phyloP scores from a whole-genome alignment of 2,329 filamentous ascomycete species.

The Exophiala xenobiotica region DNA sequence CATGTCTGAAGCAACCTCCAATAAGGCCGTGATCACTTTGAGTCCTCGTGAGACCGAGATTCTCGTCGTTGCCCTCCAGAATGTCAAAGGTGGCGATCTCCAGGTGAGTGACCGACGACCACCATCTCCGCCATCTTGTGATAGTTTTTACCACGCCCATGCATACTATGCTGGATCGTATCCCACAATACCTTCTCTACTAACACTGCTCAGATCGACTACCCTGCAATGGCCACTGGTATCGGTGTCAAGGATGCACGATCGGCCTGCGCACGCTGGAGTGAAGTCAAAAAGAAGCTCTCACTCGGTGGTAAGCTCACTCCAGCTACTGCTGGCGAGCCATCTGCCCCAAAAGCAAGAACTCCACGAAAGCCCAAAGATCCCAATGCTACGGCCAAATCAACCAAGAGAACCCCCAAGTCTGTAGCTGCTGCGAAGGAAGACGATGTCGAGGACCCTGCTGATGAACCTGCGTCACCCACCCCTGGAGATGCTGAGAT shows the following conservation, averaged over 20 bases:
- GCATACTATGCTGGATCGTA: neutral
- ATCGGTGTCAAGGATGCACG: constrained; percentile 39
- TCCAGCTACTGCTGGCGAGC: constrained; percentile 4
- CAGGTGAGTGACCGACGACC: constrained; percentile 10
- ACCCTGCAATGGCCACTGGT: constrained; percentile 37
- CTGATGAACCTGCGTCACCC: neutral
- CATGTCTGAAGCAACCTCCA: constrained; percentile 11
- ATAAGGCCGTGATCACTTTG: constrained; percentile 11
- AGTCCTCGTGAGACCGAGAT: constrained; percentile 31
- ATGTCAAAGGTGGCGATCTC: constrained; percentile 19
- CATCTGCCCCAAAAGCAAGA: constrained; percentile 6
- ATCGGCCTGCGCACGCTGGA: constrained; percentile 39
- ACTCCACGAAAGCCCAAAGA: constrained; percentile 26
- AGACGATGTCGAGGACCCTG: constrained; percentile 2
- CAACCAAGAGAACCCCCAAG: constrained; percentile 18
- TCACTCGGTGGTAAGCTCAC: constrained; percentile 9
- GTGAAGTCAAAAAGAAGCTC: constrained; percentile 41
- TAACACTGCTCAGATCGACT: constrained; percentile 34
- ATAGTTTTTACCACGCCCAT: constrained; percentile 9
- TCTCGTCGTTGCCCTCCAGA: constrained; percentile 23
- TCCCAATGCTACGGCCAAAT: constrained; percentile 7
- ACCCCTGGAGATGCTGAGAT: neutral
- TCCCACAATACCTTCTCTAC: neutral
- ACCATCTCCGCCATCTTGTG: neutral
- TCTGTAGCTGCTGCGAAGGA: constrained; percentile 1